phyloP scores from a whole-genome alignment of 768 basidiomycete genomes.

The Auricularia cornea region DNA sequence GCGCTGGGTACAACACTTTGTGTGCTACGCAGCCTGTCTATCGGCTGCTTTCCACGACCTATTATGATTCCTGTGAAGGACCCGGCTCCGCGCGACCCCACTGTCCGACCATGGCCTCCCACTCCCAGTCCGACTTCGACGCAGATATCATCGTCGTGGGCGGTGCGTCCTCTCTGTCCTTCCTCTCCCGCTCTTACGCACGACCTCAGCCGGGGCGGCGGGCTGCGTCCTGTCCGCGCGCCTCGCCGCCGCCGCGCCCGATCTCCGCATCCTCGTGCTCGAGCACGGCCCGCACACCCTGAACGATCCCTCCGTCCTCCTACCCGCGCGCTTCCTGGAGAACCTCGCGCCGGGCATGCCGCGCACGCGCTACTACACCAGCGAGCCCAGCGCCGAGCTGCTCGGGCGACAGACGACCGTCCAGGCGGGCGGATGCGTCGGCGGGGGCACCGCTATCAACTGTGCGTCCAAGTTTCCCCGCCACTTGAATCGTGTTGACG shows the following conservation, averaged over 20 bases:
- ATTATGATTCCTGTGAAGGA: too few relatives aligned
- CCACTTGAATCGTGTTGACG: neutral
- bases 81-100: too few relatives aligned
- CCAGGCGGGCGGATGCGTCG: conserved; percentile 41
- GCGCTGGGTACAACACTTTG: too few relatives aligned
- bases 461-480: conserved; percentile 24
- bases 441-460: conserved; percentile 57
- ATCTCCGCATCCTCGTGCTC: conserved; percentile 49
- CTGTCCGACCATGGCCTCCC: too few relatives aligned
- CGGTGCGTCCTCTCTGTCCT: too few relatives aligned
- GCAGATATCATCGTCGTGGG: too few relatives aligned
- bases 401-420: conserved; percentile 38
- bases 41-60: too few relatives aligned
- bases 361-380: conserved; percentile 36
- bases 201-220: conserved; percentile 35
- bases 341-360: conserved; percentile 33
- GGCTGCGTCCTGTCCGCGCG: conserved; percentile 52
- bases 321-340: conserved; percentile 43
- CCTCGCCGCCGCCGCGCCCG: conserved; percentile 44
- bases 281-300: conserved; percentile 49
- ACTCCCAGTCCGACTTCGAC: too few relatives aligned
- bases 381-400: conserved; percentile 33
- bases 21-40: too few relatives aligned
- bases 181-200: too few relatives aligned
- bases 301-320: conserved; percentile 38